These are phyloP conservation scores for Salvia rosmarinus DNA, from an alignment of 257 asterid species.

Conservation along the genomic window DNA sequence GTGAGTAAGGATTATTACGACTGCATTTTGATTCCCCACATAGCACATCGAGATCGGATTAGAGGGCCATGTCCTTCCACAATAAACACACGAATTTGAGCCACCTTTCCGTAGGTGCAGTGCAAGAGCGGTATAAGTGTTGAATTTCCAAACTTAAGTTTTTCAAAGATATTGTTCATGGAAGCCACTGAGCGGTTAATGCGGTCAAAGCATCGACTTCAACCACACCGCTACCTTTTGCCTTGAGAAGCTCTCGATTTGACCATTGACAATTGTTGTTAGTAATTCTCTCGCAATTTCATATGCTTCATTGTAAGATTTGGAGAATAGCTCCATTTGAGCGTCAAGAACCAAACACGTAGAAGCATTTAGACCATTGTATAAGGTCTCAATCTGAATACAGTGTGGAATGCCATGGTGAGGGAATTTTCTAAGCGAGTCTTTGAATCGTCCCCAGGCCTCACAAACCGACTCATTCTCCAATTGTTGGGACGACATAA, in stretches of 20 bases:
- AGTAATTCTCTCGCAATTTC: background rate
- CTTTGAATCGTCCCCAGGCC: background rate
- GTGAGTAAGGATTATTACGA: background rate
- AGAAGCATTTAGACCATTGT: background rate
- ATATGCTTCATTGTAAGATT: background rate
- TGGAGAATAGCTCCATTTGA: background rate
- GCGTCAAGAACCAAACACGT: background rate
- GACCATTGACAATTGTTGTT: background rate
- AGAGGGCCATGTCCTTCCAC: background rate
- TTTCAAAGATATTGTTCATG: background rate
- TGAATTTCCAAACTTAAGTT: background rate
- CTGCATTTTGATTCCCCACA: background rate
- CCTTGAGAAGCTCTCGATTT: background rate
- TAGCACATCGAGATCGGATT: background rate
- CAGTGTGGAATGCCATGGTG: slow-evolving; percentile 2
- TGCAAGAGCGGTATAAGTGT: too few species aligned
- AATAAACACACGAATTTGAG: background rate
- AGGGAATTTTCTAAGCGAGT: background rate
- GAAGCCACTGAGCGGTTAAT: background rate
- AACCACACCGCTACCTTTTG: background rate
- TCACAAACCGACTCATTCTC: background rate
- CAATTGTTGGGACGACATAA: background rate
- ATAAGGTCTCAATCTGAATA: background rate
- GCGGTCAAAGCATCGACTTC: background rate
- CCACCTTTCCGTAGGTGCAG: background rate